A percentile compares a stretch with the other conserved stretches of the same genome.
Conservation (phyloP, 2,329 filamentous ascomycete genomes). For the Didymella pinodella region DNA sequence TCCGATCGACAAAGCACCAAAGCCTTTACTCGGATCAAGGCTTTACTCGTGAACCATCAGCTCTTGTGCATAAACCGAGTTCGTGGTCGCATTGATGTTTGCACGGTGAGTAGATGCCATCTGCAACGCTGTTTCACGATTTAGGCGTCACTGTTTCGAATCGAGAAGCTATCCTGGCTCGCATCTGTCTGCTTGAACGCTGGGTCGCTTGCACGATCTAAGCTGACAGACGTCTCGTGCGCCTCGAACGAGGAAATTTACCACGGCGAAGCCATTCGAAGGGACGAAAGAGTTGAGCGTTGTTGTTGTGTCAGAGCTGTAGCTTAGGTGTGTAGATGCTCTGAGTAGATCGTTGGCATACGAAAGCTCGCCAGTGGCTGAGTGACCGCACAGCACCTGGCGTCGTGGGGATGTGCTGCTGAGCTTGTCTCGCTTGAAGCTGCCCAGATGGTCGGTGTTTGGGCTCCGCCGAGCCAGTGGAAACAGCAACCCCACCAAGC, state of each 20-base stretch:
- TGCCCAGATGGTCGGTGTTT: conserved; percentile 11
- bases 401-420: not conserved
- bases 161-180: not conserved
- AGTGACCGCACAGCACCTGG: not conserved
- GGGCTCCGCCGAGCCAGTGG: conserved; percentile 12
- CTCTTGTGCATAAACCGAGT: not conserved
- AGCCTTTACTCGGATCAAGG: no score
- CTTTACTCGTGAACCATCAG: no score
- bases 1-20: no score
- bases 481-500: conserved; percentile 19
- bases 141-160: conserved; percentile 9
- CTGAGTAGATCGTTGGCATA: no score
- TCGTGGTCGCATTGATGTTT: not conserved
- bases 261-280: not conserved
- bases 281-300: not conserved
- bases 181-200: not conserved
- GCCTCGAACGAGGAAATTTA: no score
- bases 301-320: not conserved
- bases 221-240: not conserved
- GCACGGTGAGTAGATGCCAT: not conserved
- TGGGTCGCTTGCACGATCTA: conserved; percentile 1
- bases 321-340: not conserved
- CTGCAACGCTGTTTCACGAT: conserved; percentile 9
- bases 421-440: conserved; percentile 18
- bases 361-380: not conserved